A percentile compares a stretch with the other conserved stretches of the same genome.
Evolutionary conservation across 257 asterid genomes (phyloP).

Genomic region (Solanum chiquidenum): DNA sequence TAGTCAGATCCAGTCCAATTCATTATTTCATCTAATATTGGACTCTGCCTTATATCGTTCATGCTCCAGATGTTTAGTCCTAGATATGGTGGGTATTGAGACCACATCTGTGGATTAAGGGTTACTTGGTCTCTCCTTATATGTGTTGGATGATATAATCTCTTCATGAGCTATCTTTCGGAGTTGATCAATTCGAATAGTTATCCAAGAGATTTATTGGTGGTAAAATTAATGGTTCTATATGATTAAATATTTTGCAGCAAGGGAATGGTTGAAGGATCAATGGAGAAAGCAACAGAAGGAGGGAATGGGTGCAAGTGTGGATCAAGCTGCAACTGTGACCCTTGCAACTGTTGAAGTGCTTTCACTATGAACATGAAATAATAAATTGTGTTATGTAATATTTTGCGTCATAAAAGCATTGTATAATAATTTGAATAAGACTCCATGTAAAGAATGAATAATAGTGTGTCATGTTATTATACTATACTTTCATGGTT

Average conservation of each 20-base stretch:
- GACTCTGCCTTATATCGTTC: not conserved
- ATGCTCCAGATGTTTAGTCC: not conserved
- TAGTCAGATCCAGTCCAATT: fast-evolving
- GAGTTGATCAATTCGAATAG: not conserved
- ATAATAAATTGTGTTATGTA: not conserved
- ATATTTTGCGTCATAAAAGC: not conserved
- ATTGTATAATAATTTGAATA: not conserved
- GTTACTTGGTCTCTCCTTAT: not conserved
- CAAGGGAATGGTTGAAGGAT: conserved; percentile 8
- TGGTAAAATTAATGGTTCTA: not conserved
- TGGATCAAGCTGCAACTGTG: conserved; percentile 39
- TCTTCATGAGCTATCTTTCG: not conserved
- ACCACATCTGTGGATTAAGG: not conserved
- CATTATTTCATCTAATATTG: not conserved
- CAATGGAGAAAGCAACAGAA: conserved; percentile 18
- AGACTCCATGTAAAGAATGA: not conserved
- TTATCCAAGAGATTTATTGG: not conserved
- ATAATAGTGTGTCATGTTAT: not conserved
- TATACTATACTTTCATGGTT: not conserved
- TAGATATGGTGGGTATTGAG: not conserved
- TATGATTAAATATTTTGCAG: not conserved
- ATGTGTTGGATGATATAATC: not conserved
- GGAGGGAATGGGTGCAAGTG: conserved; percentile 51
- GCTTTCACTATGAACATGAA: not conserved
- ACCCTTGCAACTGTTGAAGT: conserved; percentile 27